Evolutionary conservation across 768 basidiomycete species (phyloP), one percentile per base, ranked within the genome.

Genomic region (Hericium coralloides): DNA sequence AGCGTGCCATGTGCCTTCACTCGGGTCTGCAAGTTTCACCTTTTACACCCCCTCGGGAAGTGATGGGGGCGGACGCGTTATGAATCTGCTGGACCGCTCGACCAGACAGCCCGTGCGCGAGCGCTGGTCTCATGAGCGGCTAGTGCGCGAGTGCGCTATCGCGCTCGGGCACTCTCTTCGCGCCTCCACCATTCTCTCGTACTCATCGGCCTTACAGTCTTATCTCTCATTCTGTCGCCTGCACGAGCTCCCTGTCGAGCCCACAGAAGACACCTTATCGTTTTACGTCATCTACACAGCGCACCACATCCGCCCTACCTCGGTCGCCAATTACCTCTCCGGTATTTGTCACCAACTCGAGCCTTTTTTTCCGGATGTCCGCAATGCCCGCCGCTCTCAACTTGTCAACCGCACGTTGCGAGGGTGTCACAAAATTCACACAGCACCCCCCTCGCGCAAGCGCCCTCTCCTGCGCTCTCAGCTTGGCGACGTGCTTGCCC

Each of bases 271-370:
- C 49, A 75, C 74, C 0, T 61, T 79, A 2, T 66, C 66, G 9
- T 69, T 72, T 22, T 78, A 59, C 57, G 61, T 64, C 3, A 67
- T 69, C 1, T 76, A 63, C 60, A 73, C 72, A 68, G 70, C 56
- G 3, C 60, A 64, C 31, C 69, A 73, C 56, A 74, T 77, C 49
- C 62, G 70, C 38, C 73, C 75, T 0, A 37, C 56, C 12, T 73
- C 73, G 0, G 70, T 76, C 15, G 52, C 52, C 39, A 53, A 67
- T 1, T 76, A 76, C 60, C 64, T 78, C 2, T 71, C 73, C 0
- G 73, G 74, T 14, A 72, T 75, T 15, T 68, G 67, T 56, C 67
- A 66, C 36, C 63, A 68, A 49, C 67, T 76, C 5, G 66, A 73
- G 53, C 38, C 61, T 0, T 58, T 60, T 26, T 76, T 63, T 59